A percentile compares a stretch with the other conserved stretches of the same genome.
These are phyloP conservation scores for Auriscalpium orientale DNA, from an alignment of 768 basidiomycete species.

Conservation along the genomic window DNA sequence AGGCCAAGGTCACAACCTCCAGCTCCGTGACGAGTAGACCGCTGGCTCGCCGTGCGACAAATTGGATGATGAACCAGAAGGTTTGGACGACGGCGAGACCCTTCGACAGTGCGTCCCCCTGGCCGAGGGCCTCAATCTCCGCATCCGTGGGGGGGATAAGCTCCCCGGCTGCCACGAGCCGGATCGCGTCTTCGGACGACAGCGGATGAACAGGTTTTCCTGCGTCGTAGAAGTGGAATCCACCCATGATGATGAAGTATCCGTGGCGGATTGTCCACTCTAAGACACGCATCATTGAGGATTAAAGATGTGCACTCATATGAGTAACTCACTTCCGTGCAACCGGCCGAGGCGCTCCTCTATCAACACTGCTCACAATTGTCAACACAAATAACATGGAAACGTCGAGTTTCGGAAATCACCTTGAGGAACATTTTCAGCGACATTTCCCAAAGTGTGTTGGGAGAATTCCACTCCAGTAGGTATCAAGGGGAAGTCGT, in stretches of 20 bases:
- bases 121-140: neutral
- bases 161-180: neutral
- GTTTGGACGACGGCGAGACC: neutral
- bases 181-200: slow-evolving; percentile 10
- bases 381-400: no score
- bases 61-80: neutral
- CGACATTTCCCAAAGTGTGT: no score
- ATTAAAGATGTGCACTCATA: neutral
- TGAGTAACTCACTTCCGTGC: neutral
- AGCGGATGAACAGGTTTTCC: neutral
- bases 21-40: slow-evolving; percentile 23
- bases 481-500: no score
- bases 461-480: no score
- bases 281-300: neutral
- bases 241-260: neutral
- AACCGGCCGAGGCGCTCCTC: neutral
- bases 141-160: neutral
- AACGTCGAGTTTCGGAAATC: no score
- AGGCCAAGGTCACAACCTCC: slow-evolving; percentile 26
- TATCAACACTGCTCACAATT: neutral
- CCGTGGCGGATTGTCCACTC: slow-evolving; percentile 3
- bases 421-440: no score
- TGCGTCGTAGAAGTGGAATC: slow-evolving; percentile 2
- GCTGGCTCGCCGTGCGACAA: slow-evolving; percentile 15
- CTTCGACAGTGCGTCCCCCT: neutral